A percentile compares a stretch with the other conserved stretches of the same genome.
Conservation (phyloP, 2,329 filamentous ascomycete genomes). For the Trichoderma lentiforme region DNA sequence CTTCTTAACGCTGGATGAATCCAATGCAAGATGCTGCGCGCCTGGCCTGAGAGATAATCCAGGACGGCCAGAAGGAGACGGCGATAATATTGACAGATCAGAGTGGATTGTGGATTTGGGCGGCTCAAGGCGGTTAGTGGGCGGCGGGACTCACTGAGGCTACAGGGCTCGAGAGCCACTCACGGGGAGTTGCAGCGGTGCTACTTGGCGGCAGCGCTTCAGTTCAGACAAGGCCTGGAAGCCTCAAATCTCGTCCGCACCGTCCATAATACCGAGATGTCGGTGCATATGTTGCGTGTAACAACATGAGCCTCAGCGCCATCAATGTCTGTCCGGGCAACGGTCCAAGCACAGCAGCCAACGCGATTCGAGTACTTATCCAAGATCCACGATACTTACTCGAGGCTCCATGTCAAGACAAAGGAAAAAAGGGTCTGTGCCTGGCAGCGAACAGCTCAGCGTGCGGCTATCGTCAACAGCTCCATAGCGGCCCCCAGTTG, state of each 20-base stretch:
- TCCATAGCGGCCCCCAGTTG: neutral
- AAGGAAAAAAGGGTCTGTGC: neutral
- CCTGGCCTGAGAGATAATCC: neutral
- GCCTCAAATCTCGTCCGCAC: neutral
- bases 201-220: neutral
- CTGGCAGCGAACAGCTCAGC: neutral
- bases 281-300: neutral
- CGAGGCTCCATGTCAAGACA: neutral
- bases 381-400: neutral
- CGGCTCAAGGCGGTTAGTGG: slow-evolving; percentile 2
- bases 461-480: neutral
- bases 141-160: neutral
- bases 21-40: slow-evolving; percentile 9
- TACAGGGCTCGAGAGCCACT: neutral
- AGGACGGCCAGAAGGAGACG: neutral
- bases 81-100: slow-evolving; percentile 4
- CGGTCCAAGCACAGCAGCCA: neutral
- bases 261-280: neutral
- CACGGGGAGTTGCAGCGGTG: neutral
- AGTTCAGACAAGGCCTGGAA: neutral
- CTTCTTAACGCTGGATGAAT: neutral
- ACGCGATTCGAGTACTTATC: neutral
- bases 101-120: neutral
- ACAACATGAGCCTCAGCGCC: neutral
- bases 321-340: neutral